A percentile compares a stretch with the other conserved stretches of the same genome.
Conservation (phyloP, 2,329 filamentous ascomycete species). For the Pezicula rhizophila region DNA sequence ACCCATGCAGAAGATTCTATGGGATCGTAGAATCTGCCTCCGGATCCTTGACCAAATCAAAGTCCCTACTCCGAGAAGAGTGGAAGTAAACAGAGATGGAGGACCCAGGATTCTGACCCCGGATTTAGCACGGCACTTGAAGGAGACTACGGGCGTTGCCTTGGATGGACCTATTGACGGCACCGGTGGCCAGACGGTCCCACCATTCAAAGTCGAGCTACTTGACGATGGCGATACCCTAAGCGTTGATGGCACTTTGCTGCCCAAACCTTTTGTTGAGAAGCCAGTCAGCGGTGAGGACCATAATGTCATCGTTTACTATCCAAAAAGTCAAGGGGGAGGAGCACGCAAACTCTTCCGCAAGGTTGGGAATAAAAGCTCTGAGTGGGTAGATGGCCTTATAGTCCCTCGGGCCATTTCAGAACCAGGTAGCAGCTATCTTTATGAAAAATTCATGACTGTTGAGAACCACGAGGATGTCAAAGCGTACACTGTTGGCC, state of each 20-base stretch:
- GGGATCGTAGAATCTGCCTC: conserved; percentile 89
- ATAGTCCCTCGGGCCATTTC: conserved; percentile 73
- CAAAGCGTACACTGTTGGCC: conserved; percentile 95
- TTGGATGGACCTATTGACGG: conserved; percentile 67
- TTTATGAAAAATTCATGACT: conserved; percentile 95
- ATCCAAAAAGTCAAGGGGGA: conserved; percentile 77
- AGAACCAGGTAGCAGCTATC: conserved; percentile 76
- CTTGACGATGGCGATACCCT: conserved; percentile 87
- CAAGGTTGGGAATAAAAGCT: conserved; percentile 98
- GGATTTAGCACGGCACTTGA: conserved; percentile 75
- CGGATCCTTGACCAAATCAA: conserved; percentile 81
- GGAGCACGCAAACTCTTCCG: conserved; percentile 89
- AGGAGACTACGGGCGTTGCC: conserved; percentile 70
- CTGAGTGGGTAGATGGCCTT: conserved; percentile 79
- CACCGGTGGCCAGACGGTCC: conserved; percentile 43
- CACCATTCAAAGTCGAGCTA: conserved; percentile 68
- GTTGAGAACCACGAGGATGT: conserved; percentile 98
- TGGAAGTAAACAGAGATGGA: conserved; percentile 91
- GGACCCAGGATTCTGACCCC: conserved; percentile 73
- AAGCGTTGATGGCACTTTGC: conserved; percentile 72
- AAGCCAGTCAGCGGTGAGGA: conserved; percentile 98
- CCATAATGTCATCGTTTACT: conserved; percentile 98
- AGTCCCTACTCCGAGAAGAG: conserved; percentile 79
- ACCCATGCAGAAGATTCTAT: conserved; percentile 93
- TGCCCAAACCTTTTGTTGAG: conserved; percentile 94